Conservation (phyloP, 2,329 filamentous ascomycete species). For the Diaporthe vaccinii region DNA sequence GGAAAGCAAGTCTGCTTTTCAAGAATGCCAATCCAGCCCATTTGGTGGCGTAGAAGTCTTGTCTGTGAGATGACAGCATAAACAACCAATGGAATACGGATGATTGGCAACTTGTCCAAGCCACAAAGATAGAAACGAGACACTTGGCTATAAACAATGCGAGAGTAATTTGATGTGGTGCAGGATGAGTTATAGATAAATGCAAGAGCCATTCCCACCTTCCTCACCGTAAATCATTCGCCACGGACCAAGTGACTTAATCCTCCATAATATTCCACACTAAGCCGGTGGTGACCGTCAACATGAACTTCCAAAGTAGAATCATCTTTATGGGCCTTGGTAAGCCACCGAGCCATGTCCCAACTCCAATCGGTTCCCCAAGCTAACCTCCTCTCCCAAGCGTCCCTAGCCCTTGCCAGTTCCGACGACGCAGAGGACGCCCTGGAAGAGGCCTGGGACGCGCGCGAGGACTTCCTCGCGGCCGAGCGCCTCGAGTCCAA, state of each 20-base stretch:
- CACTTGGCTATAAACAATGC: slow-evolving; percentile 4
- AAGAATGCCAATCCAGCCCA: slow-evolving; percentile 15
- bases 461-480: slow-evolving; percentile 8
- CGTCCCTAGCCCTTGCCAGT: background rate
- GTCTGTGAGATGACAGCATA: slow-evolving; percentile 18
- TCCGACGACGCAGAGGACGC: background rate
- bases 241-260: background rate
- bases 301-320: slow-evolving; percentile 5
- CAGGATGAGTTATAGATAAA: background rate
- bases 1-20: background rate
- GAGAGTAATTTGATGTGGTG: background rate
- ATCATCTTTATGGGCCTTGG: background rate
- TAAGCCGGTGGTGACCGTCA: background rate
- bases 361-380: rapidly evolving
- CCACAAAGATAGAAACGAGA: background rate
- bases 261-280: background rate
- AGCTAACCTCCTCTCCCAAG: background rate
- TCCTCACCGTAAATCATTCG: rapidly evolving
- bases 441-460: background rate
- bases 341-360: background rate
- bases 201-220: background rate
- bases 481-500: background rate
- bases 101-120: background rate
- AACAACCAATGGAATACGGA: slow-evolving; percentile 13
- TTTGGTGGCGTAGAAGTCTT: slow-evolving; percentile 4